Evolutionary conservation across 2,329 filamentous ascomycete genomes (phyloP).

Genomic region (Lasiodiplodia hormozganensis): DNA sequence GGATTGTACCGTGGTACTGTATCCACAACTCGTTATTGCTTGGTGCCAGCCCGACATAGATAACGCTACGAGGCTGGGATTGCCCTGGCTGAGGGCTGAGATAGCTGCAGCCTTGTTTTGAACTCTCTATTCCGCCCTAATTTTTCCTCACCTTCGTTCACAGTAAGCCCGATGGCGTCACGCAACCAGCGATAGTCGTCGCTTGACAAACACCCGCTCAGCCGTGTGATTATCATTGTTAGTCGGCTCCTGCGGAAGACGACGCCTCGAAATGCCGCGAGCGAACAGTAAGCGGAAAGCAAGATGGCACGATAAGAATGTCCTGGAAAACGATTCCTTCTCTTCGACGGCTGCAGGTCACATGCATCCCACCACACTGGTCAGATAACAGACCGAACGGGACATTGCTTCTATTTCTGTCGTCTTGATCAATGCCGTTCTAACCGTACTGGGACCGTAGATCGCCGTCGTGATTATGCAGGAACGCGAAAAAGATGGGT

Average conservation of each 20-base stretch:
- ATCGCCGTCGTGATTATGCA: constrained; percentile 4
- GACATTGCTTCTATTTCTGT: constrained; percentile 14
- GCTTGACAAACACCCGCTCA: neutral
- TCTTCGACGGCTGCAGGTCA: neutral
- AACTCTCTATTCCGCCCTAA: neutral
- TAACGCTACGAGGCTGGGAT: neutral
- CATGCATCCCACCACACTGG: neutral
- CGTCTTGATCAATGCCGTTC: neutral
- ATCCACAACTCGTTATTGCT: neutral
- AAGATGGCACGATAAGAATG: neutral
- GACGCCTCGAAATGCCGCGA: neutral
- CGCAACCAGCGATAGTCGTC: neutral
- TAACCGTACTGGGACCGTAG: neutral
- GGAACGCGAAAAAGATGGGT: neutral
- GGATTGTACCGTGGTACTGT: neutral
- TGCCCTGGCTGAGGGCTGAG: no score
- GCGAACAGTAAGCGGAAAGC: neutral
- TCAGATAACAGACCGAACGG: neutral
- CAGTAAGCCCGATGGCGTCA: neutral
- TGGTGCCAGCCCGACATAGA: neutral
- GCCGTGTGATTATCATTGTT: neutral
- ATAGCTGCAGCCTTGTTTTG: neutral
- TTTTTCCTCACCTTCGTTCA: neutral
- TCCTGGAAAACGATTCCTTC: neutral
- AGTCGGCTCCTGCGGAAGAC: neutral